Evolutionary conservation across 2,329 filamentous ascomycete genomes (phyloP), one percentile per base, ranked within the genome.

Genomic region (Salinomyces thailandicus): DNA sequence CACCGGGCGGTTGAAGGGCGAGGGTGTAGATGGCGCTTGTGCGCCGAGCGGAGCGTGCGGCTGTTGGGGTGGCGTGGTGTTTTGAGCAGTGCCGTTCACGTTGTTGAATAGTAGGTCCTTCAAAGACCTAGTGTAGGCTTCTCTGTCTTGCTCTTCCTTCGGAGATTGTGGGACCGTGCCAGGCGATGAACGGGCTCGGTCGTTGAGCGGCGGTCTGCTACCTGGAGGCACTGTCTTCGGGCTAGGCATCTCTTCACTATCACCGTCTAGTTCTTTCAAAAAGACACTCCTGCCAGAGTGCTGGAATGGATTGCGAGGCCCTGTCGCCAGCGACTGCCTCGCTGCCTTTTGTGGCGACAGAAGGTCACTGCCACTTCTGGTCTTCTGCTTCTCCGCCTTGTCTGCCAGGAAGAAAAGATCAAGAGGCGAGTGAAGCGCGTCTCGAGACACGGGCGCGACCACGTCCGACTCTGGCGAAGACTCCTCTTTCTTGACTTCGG

Each of bases 361-460:
- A 4, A 69, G 65, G 7, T 62, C 59, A 46, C 71, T 76, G 14
- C 68, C 67, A 40, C 71, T 69, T 17, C 68, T 67, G 31, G 70
- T 71, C 41, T 71, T 69, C 36, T 78, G 77, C 54, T 77, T 81
- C 59, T 91, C 83, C 42, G 83, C 80, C 33, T 82, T 75, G 49
- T 94, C 83, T 20, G 85, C 86, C 43, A 81, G 80, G 67, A 96
- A 96, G 55, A 96, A 80, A 44, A 93, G 73, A 51, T 96, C 87
- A 4, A 96, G 68, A 1, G 87, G 86, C 8, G 86, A 93, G 43
- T 84, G 75, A 41, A 77, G 64, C 38, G 49, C 46, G 17, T 60
- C 57, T 7, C 54, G 37, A 5, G 42, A 62, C 27, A 62, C 64
- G 2, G 64, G 63, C 5, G 60, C 58, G n/a, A 58, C 50, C 1